These are phyloP conservation scores for Solanum sejunctum DNA, from an alignment of 257 asterid species.

Conservation along the genomic window DNA sequence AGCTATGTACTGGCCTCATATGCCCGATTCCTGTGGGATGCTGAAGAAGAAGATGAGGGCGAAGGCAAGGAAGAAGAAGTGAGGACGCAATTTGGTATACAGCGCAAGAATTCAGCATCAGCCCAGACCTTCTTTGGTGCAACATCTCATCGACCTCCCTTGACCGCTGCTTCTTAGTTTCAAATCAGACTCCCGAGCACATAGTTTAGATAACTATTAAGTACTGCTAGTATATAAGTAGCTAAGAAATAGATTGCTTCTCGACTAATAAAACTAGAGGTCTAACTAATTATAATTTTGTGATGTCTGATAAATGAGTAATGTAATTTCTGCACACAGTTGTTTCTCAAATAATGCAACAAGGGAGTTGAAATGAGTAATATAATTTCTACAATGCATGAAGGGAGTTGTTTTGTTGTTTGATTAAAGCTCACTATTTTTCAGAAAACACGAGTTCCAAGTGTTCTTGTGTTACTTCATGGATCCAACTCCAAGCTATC, in stretches of 20 bases:
- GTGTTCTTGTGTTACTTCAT: neutral
- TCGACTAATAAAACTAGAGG: neutral
- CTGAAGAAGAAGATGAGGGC: conserved; percentile 36
- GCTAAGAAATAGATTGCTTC: neutral
- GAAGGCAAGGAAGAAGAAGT: conserved; percentile 13
- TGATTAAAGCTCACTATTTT: neutral
- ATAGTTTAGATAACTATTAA: neutral
- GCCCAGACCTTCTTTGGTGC: conserved; percentile 11
- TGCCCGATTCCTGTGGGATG: conserved; percentile 86
- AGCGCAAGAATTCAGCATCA: conserved; percentile 7
- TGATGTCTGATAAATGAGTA: neutral
- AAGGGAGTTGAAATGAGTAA: neutral
- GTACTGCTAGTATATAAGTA: neutral
- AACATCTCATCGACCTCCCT: conserved; percentile 17
- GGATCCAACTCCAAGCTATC: neutral
- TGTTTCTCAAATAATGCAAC: neutral
- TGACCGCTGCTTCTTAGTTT: conserved; percentile 38
- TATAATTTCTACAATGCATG: neutral
- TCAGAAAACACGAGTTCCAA: neutral
- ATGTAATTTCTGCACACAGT: neutral
- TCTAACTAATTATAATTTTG: neutral
- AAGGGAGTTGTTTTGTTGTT: neutral
- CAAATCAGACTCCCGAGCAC: neutral
- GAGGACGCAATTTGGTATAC: conserved; percentile 11
- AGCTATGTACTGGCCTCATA: conserved; percentile 76